Evolutionary conservation across 257 asterid genomes (phyloP), one percentile per base, ranked within the genome.

Genomic region (Thymus mandschuricus): DNA sequence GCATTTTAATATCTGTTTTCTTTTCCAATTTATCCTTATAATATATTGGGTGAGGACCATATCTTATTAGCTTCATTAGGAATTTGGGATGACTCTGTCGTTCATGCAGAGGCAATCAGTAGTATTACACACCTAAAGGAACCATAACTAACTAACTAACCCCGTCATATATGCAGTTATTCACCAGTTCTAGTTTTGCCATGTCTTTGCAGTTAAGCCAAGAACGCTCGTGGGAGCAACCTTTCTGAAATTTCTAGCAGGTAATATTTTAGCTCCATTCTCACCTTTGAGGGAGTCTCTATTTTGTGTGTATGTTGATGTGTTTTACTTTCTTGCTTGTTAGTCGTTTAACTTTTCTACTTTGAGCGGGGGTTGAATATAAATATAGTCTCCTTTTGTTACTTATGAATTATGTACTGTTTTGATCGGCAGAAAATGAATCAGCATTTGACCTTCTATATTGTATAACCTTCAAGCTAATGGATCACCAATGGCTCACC

Each of bases 401-500:
- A 54, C 2, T 30, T 31, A 21, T 13, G 64, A 51, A 12, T 33
- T 27, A 0, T 55, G 11, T 10, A 48, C n/a, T 66, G 28, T 72
- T 67, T 66, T 57, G 61, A 55, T 50, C 44, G 50, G 60, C 97
- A 95, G 99, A 88, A 80, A 83, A 88, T 69, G 99, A 95, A 83
- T 81, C 91, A 38, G 98, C 99, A 70, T 95, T 95, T 77, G 99
- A 95, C 83, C 95, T 95, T 71, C 92, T 95, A 50, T 95, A 95
- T 73, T 91, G 99, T 81, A 89, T 91, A 73, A 63, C 98, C 7
- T 95, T 91, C 89, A 91, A 91, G 97, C 96, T 89, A 80, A 91
- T 95, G 99, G 99, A 95, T 78, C 83, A 87, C n/a, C 93, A 84
- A 69, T 95, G 98, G 99, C 98, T 95, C 27, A 83, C 85, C 72